Evolutionary conservation across 495 filamentous ascomycete genomes (phyloP).

Genomic region (Podospora conica): DNA sequence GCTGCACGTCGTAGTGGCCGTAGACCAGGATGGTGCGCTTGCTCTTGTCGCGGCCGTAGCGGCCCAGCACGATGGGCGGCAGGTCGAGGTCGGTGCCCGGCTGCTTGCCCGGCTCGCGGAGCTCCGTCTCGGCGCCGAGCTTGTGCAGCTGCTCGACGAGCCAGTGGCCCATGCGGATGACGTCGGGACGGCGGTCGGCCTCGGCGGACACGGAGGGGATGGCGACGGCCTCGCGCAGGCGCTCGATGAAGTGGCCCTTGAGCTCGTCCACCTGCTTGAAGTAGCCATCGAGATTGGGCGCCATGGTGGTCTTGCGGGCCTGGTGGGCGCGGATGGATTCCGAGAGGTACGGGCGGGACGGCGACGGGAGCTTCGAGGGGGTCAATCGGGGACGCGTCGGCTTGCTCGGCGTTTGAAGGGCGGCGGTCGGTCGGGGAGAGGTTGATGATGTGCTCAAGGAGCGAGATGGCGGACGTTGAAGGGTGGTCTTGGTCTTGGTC

Average conservation of each 20-base stretch:
- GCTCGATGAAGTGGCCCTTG: conserved; percentile 80
- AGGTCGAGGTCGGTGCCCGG: conserved; percentile 84
- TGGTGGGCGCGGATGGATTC: conserved; percentile 44
- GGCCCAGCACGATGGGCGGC: conserved; percentile 83
- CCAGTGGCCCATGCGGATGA: conserved; percentile 93
- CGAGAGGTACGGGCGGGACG: conserved; percentile 38
- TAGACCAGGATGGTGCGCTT: conserved; percentile 96
- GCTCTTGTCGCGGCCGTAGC: conserved; percentile 82
- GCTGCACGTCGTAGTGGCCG: conserved; percentile 98
- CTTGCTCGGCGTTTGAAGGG: background rate
- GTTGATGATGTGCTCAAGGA: background rate
- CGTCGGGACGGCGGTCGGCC: conserved; percentile 77
- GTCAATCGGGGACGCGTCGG: background rate
- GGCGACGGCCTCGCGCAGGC: conserved; percentile 84
- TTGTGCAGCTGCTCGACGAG: conserved; percentile 73
- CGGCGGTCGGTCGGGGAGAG: no score
- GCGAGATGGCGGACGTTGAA: background rate
- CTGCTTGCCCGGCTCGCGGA: conserved; percentile 80
- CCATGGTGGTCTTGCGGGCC: conserved; percentile 70
- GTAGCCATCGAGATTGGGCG: conserved; percentile 73
- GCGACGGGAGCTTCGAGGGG: conserved; percentile 1
- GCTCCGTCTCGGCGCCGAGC: conserved; percentile 80
- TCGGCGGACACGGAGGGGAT: conserved; percentile 95
- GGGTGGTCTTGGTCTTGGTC: background rate
- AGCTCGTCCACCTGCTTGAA: conserved; percentile 85